A percentile compares a stretch with the other conserved stretches of the same genome.
phyloP scores from a whole-genome alignment of 2,329 filamentous ascomycete species.

The Daldinia sp. region DNA sequence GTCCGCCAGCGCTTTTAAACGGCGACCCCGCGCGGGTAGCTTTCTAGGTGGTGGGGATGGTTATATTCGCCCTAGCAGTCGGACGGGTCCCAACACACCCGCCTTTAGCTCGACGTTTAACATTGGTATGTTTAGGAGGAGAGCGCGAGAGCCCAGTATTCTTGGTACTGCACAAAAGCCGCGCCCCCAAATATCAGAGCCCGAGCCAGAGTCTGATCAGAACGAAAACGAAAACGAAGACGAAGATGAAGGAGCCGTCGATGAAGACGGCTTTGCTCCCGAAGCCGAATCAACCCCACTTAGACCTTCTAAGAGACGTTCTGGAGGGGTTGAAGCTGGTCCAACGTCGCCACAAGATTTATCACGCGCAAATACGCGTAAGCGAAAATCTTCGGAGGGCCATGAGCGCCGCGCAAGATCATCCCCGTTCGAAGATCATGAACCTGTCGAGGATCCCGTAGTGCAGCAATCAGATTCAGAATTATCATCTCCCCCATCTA shows the following conservation, averaged over 20 bases:
- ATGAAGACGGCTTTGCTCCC: slow-evolving; percentile 63
- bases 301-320: slow-evolving; percentile 56
- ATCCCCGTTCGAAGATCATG: slow-evolving; percentile 46
- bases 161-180: slow-evolving; percentile 60
- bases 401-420: slow-evolving; percentile 49
- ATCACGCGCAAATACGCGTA: slow-evolving; percentile 54
- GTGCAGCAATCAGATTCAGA: slow-evolving; percentile 41
- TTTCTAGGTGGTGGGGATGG: slow-evolving; percentile 47
- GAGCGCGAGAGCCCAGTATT: slow-evolving; percentile 68
- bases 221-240: slow-evolving; percentile 58
- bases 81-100: slow-evolving; percentile 46
- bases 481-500: slow-evolving; percentile 38
- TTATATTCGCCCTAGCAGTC: slow-evolving; percentile 47
- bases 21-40: slow-evolving; percentile 47
- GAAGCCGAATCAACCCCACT: slow-evolving; percentile 75
- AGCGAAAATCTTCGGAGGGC: slow-evolving; percentile 64
- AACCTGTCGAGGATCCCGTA: slow-evolving; percentile 32
- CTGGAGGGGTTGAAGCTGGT: slow-evolving; percentile 36
- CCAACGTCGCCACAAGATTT: slow-evolving; percentile 42
- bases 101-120: slow-evolving; percentile 53
- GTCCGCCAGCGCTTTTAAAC: slow-evolving; percentile 44
- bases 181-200: slow-evolving; percentile 43
- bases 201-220: slow-evolving; percentile 47
- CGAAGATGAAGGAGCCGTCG: slow-evolving; percentile 51
- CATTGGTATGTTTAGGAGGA: slow-evolving; percentile 65